A percentile compares a stretch with the other conserved stretches of the same genome.
These are phyloP conservation scores for Artemisia tridentata DNA, from an alignment of 129 eudicot genomes.

Conservation along the genomic window DNA sequence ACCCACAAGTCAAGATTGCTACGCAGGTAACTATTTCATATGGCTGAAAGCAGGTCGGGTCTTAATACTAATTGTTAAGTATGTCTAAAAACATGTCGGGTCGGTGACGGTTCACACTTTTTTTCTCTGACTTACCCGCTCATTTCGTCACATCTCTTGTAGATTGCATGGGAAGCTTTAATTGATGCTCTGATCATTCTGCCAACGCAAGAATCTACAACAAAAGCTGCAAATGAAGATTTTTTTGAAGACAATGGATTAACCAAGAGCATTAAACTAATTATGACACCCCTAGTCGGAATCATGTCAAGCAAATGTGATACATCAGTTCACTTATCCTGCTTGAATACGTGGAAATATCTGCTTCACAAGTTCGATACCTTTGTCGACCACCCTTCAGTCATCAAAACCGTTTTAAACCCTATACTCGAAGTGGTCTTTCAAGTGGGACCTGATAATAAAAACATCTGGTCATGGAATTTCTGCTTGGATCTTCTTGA, in stretches of 20 bases:
- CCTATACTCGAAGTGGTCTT: conserved; percentile 64
- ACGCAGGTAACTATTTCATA: conserved; percentile 48
- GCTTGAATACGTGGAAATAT: conserved; percentile 85
- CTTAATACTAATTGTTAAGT: neutral
- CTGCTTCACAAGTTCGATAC: conserved; percentile 73
- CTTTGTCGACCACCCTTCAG: conserved; percentile 41
- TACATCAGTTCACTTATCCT: conserved; percentile 58
- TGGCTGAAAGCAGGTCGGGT: neutral
- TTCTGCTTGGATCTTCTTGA: conserved; percentile 53
- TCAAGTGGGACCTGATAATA: conserved; percentile 44
- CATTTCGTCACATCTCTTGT: conserved; percentile 18
- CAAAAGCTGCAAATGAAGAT: conserved; percentile 19
- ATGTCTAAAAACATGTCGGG: neutral
- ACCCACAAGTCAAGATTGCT: conserved; percentile 80
- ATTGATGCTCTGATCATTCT: conserved; percentile 68
- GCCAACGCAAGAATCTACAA: conserved; percentile 30
- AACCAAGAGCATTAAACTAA: conserved; percentile 61
- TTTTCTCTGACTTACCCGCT: neutral
- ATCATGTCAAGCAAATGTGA: conserved; percentile 69
- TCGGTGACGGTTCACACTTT: neutral
- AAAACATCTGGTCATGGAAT: conserved; percentile 57
- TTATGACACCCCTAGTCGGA: conserved; percentile 81
- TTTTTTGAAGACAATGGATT: conserved; percentile 37
- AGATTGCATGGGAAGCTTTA: conserved; percentile 89
- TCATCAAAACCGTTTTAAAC: conserved; percentile 48